Evolutionary conservation across 2,329 filamentous ascomycete genomes (phyloP), one percentile per base, ranked within the genome.

Genomic region (Byssochlamys sp.): DNA sequence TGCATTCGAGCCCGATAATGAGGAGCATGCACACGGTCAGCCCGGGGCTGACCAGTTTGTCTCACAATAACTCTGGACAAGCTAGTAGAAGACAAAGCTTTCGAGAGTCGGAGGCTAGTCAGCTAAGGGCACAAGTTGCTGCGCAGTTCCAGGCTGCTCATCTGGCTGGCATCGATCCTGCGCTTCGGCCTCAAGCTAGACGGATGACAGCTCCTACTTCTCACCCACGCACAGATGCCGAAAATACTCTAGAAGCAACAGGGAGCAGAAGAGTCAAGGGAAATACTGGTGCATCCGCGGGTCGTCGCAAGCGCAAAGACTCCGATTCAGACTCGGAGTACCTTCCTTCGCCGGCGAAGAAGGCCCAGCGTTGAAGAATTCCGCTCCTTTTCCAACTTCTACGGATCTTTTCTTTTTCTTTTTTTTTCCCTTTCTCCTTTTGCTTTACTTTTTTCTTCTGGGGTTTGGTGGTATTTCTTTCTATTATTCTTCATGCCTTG

Each of bases 291-390:
- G 51, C 28, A n/a, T 48, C 54, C 45, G 25, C 31, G 25, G 35
- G 29, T 24, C 26, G 54, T 27, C 58, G 53, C 26, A 61, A 61
- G 50, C 60, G 60, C 45, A 35, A 52, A 14, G 33, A 45, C 33
- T 55, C 57, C 26, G 58, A 57, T 25, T 28, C 52, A 12, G 60
- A 55, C 10, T 25, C 53, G 5, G 60, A 60, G 10, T 52, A 55
- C 39, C 9, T 33, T n/a, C 49, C 31, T 5, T 50, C 56, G 29
- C 52, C 56, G 9, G 52, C 53, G 26, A 58, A 61, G 52, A 59
- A 56, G 33, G 39, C 24, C 19, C 26, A 49, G 19, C 50, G 26
- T 19, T 54, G 52, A 33, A 35, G 7, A 10, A 7, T 31, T 31
- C 29, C 7, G 2, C 7, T 31, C 29, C 11, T 31, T 31, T 31